phyloP scores from a whole-genome alignment of 2,329 filamentous ascomycete genomes.

The Pestalotiopsis fici region DNA sequence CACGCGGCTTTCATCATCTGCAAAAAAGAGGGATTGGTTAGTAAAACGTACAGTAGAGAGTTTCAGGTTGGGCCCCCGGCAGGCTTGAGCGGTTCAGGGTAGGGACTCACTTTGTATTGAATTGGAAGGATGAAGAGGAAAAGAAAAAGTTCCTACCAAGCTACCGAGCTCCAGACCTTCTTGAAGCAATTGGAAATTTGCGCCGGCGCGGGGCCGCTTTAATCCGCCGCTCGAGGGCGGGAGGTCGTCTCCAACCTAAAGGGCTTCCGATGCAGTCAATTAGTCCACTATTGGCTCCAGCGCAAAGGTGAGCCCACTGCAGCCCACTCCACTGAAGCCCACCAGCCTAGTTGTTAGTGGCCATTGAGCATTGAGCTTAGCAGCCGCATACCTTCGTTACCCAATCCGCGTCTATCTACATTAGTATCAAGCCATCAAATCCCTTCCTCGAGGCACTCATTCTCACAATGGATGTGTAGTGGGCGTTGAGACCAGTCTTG shows the following conservation, averaged over 20 bases:
- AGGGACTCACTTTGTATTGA: constrained; percentile 90
- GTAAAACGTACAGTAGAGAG: constrained; percentile 7
- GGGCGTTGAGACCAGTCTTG: background rate
- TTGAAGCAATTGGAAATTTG: constrained; percentile 26
- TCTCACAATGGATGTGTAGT: background rate
- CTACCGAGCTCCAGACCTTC: constrained; percentile 13
- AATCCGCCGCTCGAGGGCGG: constrained; percentile 30
- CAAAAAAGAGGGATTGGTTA: constrained; percentile 23
- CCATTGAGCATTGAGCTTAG: background rate
- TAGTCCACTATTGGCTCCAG: too few species aligned
- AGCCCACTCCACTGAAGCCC: too few species aligned
- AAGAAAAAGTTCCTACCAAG: constrained; percentile 40
- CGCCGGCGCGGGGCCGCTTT: constrained; percentile 30
- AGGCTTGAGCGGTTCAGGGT: background rate
- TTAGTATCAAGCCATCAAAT: background rate
- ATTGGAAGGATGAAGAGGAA: constrained; percentile 93
- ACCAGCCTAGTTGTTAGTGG: background rate
- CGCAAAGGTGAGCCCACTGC: too few species aligned
- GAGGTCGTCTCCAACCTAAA: too few species aligned
- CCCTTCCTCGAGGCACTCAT: too few species aligned
- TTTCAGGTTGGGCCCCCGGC: background rate
- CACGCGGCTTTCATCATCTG: constrained; percentile 99
- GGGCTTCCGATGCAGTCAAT: background rate
- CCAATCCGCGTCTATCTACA: background rate
- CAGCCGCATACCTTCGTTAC: background rate